phyloP scores from a whole-genome alignment of 768 basidiomycete genomes.

The Butyriboletus loyo region DNA sequence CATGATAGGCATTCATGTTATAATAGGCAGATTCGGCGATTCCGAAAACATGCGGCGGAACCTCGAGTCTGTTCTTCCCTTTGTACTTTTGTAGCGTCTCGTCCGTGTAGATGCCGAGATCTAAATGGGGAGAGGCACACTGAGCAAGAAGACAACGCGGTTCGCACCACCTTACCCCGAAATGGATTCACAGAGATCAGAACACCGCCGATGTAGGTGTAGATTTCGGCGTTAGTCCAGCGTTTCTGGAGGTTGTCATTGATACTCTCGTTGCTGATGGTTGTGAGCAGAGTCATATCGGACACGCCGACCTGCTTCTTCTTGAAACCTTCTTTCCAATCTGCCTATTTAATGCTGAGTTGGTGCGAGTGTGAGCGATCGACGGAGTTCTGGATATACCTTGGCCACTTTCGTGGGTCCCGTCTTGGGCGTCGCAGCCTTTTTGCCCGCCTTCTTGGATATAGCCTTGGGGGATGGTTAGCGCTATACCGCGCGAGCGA shows the following conservation, averaged over 20 bases:
- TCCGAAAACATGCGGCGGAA: slow-evolving; percentile 95
- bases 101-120: slow-evolving; percentile 97
- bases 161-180: slow-evolving; percentile 54
- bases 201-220: slow-evolving; percentile 98
- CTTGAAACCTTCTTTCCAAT: slow-evolving; percentile 99
- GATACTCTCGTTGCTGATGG: slow-evolving; percentile 96
- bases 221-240: slow-evolving; percentile 94
- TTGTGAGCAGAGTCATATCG: slow-evolving; percentile 97
- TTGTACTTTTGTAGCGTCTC: slow-evolving; percentile 81
- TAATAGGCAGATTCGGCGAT: slow-evolving; percentile 98
- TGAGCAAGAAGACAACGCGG: slow-evolving; percentile 1
- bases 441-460: slow-evolving; percentile 90
- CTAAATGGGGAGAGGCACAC: slow-evolving; percentile 37
- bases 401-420: slow-evolving; percentile 68
- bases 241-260: slow-evolving; percentile 98
- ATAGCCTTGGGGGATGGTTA: slow-evolving; percentile 52
- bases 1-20: slow-evolving; percentile 98
- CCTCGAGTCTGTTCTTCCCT: slow-evolving; percentile 97
- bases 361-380: slow-evolving; percentile 2
- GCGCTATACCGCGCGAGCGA: background rate
- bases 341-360: slow-evolving; percentile 57
- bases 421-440: slow-evolving; percentile 62
- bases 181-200: slow-evolving; percentile 99
- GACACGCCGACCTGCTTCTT: slow-evolving; percentile 98
- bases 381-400: slow-evolving; percentile 40